These are phyloP conservation scores for Rutidosis leptorrhynchoides DNA, from an alignment of 129 eudicot species.

Conservation along the genomic window DNA sequence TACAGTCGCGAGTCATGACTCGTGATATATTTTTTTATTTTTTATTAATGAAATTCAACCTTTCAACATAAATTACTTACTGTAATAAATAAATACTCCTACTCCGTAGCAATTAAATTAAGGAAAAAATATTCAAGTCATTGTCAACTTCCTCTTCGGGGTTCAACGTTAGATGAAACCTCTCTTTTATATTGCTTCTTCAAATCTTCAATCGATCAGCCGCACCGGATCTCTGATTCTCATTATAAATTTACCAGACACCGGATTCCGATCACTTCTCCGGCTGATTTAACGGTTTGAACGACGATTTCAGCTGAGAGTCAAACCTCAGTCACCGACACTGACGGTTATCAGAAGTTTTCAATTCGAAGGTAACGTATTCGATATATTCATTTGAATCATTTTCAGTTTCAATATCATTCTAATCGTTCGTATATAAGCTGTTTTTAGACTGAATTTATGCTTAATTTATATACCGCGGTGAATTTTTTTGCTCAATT, in stretches of 20 bases:
- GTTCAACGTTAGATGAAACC: constrained; percentile 16
- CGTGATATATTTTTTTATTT: too few relatives aligned
- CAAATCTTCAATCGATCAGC: constrained; percentile 33
- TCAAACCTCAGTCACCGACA: constrained; percentile 6
- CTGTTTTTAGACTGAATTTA: constrained; percentile 1
- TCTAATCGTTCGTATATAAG: neutral
- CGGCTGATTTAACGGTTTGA: neutral
- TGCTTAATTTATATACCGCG: too few relatives aligned
- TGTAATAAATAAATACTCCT: too few relatives aligned
- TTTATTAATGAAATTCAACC: neutral
- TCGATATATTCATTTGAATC: constrained; percentile 8
- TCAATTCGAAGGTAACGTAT: constrained; percentile 15
- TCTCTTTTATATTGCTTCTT: neutral
- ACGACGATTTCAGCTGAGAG: constrained; percentile 15
- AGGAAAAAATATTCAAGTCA: neutral
- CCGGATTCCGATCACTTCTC: constrained; percentile 5
- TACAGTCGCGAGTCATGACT: too few relatives aligned
- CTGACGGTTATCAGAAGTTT: neutral
- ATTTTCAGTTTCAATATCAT: neutral
- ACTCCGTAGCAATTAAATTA: neutral
- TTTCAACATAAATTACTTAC: neutral
- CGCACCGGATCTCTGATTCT: constrained; percentile 37
- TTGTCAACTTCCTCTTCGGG: constrained; percentile 28
- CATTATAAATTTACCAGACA: constrained; percentile 2
- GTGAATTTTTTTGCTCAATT: neutral